phyloP scores from a whole-genome alignment of 2,329 filamentous ascomycete species.

The Chaetomiaceae sp. region DNA sequence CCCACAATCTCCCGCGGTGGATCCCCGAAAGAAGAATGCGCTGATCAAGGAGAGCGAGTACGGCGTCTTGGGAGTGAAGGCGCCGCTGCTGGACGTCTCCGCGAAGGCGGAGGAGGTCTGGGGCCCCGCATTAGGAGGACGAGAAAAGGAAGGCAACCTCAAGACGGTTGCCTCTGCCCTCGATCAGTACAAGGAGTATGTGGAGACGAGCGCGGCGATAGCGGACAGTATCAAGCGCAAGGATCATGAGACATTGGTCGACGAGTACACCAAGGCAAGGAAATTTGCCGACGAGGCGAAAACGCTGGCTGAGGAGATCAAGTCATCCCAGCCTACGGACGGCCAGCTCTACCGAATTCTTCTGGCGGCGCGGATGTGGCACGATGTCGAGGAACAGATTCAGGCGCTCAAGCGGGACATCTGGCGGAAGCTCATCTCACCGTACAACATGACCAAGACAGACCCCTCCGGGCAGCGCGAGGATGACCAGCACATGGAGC shows the following conservation, averaged over 20 bases:
- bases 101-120: conserved; percentile 96
- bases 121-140: conserved; percentile 86
- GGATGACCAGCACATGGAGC: conserved; percentile 82
- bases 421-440: conserved; percentile 72
- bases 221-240: conserved; percentile 82
- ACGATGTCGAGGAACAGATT: conserved; percentile 83
- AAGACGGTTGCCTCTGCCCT: conserved; percentile 71
- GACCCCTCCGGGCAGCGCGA: conserved; percentile 37
- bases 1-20: conserved; percentile 36
- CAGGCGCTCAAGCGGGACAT: conserved; percentile 81
- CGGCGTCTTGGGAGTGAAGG: conserved; percentile 81
- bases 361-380: conserved; percentile 89
- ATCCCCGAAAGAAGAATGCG: conserved; percentile 76
- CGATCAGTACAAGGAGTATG: conserved; percentile 71
- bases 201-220: conserved; percentile 72
- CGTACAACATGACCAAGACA: conserved; percentile 51
- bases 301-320: conserved; percentile 53
- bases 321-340: conserved; percentile 59
- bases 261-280: conserved; percentile 79
- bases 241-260: conserved; percentile 81
- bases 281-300: conserved; percentile 74
- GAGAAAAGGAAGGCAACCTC: conserved; percentile 83
- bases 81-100: conserved; percentile 78
- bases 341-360: conserved; percentile 79
- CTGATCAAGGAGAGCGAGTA: conserved; percentile 89